phyloP scores from a whole-genome alignment of 257 asterid genomes.

The Lavandula angustifolia region DNA sequence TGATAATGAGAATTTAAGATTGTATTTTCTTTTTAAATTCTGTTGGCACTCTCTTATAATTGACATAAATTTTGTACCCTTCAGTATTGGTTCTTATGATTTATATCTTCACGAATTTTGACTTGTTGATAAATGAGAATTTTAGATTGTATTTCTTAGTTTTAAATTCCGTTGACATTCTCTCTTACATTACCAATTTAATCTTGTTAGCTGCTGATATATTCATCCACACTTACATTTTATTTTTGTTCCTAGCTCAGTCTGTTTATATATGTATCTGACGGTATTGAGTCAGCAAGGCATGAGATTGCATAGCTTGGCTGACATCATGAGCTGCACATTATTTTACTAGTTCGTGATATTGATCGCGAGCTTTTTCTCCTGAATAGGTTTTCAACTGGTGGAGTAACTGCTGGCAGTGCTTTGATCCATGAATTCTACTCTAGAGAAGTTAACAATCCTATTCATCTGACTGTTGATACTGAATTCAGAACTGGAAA shows the following conservation, averaged over 20 bases:
- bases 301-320: background rate
- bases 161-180: background rate
- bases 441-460: constrained; percentile 65
- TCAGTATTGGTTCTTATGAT: background rate
- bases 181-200: background rate
- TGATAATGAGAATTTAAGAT: background rate
- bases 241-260: background rate
- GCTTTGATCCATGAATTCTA: constrained; percentile 80
- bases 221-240: background rate
- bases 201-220: background rate
- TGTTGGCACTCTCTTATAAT: background rate
- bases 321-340: background rate
- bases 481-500: constrained; percentile 60
- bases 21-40: background rate
- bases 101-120: background rate
- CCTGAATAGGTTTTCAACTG: constrained; percentile 80
- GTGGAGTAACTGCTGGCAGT: constrained; percentile 81
- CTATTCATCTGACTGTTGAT: constrained; percentile 85
- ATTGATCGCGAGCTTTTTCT: background rate
- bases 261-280: background rate
- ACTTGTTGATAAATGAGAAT: background rate
- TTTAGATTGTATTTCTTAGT: background rate
- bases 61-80: background rate
- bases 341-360: background rate
- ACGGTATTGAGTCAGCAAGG: background rate